phyloP scores from a whole-genome alignment of 2,329 filamentous ascomycete genomes.

The Fusarium drepaniforme region DNA sequence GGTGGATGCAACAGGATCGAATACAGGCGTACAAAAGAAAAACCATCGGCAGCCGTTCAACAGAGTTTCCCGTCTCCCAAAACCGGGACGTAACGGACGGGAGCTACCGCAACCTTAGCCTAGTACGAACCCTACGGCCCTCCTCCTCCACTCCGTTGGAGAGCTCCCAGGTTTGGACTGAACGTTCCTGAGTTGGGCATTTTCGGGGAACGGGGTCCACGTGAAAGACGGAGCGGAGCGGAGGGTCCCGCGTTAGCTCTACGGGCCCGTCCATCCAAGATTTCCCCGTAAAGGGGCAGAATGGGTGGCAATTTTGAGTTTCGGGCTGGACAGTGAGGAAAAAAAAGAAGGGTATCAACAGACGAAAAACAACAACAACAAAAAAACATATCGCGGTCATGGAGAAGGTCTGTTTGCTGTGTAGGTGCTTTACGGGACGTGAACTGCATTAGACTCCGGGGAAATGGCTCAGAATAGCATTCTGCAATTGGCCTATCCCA shows the following conservation, averaged over 20 bases:
- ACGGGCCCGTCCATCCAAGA: conserved; percentile 16
- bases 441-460: conserved; percentile 24
- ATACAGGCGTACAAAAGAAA: neutral
- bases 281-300: conserved; percentile 9
- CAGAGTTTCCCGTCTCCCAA: neutral
- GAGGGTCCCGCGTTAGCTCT: conserved; percentile 28
- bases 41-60: neutral
- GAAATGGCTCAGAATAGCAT: conserved; percentile 30
- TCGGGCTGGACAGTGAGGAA: neutral
- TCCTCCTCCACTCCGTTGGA: conserved; percentile 1
- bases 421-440: neutral
- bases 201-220: conserved; percentile 13
- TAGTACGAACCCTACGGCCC: conserved; percentile 10
- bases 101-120: conserved; percentile 19
- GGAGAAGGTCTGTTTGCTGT: neutral
- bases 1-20: neutral
- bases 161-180: neutral
- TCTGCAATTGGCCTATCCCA: conserved; percentile 14
- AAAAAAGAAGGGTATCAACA: neutral
- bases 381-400: neutral
- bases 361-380: neutral
- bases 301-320: conserved; percentile 1
- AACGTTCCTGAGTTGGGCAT: conserved; percentile 24
- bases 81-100: neutral
- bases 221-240: neutral